Evolutionary conservation across 2,329 filamentous ascomycete species (phyloP), one percentile per base, ranked within the genome.

Genomic region (Calonectria fujianensis): DNA sequence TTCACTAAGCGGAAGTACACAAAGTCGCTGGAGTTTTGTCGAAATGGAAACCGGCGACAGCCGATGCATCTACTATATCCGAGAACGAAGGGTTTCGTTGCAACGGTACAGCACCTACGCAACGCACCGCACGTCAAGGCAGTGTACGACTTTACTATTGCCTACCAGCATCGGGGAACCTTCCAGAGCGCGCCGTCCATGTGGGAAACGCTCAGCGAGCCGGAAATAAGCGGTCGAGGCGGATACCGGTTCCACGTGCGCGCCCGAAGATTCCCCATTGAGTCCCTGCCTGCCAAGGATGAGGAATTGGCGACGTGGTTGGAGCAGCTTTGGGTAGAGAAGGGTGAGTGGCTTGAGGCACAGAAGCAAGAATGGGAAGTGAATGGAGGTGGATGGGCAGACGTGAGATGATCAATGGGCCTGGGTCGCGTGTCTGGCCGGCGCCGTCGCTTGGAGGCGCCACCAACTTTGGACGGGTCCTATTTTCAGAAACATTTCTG

Each of bases 21-120:
- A 57, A 86, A 89, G 75, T 88, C 90, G 1, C 85, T 85, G 72
- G 80, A 82, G 9, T 92, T 89, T 88, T 92, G 90, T 83, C 85
- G 86, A 70, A 84, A 85, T 74, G 87, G 89, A 77, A 81, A 85
- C 75, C 87, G 87, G 61, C 87, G 88, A 2, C 85, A 91, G 75
- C 90, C 90, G 9, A 86, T 86, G 82, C 89, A 93, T 82, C 86
- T 91, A 16, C 86, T 93, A 24, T 92, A 92, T 78, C 91, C 91
- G 29, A 91, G 37, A 39, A 91, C 88, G 27, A 92, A 90, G 81
- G 91, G 91, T 66, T 93, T 93, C 81, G 86, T 92, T 63, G 88
- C 90, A 35, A 91, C 89, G 1, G 89, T 92, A 14, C 88, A 90
- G 80, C 88, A 91, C 72, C 84, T 93, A 68, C 84, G 89, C 59